phyloP scores from a whole-genome alignment of 2,329 filamentous ascomycete genomes.

The Colletotrichum liaoningense region DNA sequence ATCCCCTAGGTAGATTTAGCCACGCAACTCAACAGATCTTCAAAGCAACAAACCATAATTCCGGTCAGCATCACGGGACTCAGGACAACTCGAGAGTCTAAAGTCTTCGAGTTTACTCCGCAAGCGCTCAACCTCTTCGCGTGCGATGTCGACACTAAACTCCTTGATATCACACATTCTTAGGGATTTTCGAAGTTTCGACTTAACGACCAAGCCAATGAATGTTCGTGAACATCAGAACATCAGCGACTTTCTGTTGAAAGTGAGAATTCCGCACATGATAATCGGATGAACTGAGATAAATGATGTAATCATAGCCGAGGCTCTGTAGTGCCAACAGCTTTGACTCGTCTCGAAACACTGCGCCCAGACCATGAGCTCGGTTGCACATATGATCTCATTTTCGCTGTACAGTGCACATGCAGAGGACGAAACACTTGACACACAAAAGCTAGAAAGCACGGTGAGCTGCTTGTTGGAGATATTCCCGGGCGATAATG shows the following conservation, averaged over 20 bases:
- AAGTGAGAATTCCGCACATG: background rate
- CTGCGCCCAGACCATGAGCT: background rate
- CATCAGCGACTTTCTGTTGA: too few relatives aligned
- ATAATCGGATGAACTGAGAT: conserved; percentile 10
- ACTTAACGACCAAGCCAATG: too few relatives aligned
- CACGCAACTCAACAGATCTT: background rate
- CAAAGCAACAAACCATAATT: background rate
- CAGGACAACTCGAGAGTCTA: background rate
- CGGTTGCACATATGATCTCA: background rate
- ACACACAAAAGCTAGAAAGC: background rate
- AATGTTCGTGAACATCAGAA: too few relatives aligned
- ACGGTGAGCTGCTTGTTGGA: too few relatives aligned
- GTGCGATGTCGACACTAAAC: background rate
- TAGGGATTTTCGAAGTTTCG: background rate
- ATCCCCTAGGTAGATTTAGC: background rate
- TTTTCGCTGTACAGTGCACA: background rate
- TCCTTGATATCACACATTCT: conserved; percentile 16
- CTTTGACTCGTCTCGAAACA: background rate
- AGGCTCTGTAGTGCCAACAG: background rate
- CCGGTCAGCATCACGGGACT: background rate
- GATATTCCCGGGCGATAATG: background rate
- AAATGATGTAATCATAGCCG: conserved; percentile 2
- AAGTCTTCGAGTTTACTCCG: conserved; percentile 1
- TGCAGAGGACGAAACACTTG: background rate
- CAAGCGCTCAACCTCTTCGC: background rate